Evolutionary conservation across 129 eudicot species (phyloP).

Genomic region (Tagetes erecta): DNA sequence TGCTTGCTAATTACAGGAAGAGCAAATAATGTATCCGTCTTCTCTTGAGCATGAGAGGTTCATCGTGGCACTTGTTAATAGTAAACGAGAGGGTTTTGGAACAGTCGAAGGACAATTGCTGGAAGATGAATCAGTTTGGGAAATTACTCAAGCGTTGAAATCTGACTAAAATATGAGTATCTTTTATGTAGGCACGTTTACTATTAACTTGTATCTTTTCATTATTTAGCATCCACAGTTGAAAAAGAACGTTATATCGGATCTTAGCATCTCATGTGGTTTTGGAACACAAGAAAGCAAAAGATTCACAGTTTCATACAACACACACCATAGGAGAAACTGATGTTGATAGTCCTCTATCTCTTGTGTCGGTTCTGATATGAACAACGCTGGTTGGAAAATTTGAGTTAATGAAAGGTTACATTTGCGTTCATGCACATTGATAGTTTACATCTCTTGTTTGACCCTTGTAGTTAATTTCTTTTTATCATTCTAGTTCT

Average conservation of each 20-base stretch:
- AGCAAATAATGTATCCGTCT: constrained; percentile 82
- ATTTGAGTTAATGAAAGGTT: no score
- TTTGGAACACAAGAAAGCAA: constrained; percentile 12
- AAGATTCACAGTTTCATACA: neutral
- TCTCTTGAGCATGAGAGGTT: constrained; percentile 76
- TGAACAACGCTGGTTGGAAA: no score
- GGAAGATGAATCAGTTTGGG: constrained; percentile 55
- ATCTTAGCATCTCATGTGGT: neutral
- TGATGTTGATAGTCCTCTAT: no score
- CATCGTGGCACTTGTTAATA: constrained; percentile 59
- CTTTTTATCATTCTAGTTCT: no score
- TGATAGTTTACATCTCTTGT: no score
- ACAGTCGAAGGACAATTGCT: constrained; percentile 14
- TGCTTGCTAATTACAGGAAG: constrained; percentile 54
- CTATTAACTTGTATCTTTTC: neutral
- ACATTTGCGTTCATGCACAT: no score
- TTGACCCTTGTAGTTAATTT: no score
- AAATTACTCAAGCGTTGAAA: constrained; percentile 79
- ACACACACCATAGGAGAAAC: no score
- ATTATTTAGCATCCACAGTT: neutral
- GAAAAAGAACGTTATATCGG: neutral
- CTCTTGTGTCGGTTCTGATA: no score
- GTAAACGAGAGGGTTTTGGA: constrained; percentile 41
- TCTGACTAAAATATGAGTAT: constrained; percentile 31
- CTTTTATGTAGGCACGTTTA: neutral